Conservation (phyloP, 176 grass and related monocot species). For the Typha latifolia region DNA sequence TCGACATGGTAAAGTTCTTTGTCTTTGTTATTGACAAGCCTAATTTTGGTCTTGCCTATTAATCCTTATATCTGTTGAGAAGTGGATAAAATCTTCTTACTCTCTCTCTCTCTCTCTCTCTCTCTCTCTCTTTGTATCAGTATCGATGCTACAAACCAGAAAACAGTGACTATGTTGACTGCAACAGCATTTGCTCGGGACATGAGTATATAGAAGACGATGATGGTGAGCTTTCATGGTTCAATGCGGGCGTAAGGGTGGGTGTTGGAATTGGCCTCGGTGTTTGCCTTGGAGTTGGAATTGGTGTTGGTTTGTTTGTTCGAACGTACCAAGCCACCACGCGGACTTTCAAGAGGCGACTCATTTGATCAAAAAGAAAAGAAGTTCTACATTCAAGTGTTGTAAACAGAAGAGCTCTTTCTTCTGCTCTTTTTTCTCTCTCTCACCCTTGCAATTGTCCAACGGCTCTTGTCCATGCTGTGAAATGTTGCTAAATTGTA, state of each 20-base stretch:
- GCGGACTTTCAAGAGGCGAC: constrained; percentile 47
- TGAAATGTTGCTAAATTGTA: too few species aligned
- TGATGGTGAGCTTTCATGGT: constrained; percentile 92
- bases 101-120: background rate
- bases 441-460: too few species aligned
- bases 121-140: constrained; percentile 18
- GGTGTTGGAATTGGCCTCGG: constrained; percentile 83
- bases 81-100: too few species aligned
- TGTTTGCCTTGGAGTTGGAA: constrained; percentile 78
- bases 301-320: constrained; percentile 73
- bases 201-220: constrained; percentile 64
- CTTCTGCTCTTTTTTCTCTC: too few species aligned
- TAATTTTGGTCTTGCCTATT: too few species aligned
- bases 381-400: too few species aligned
- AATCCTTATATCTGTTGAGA: too few species aligned
- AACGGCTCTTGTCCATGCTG: too few species aligned
- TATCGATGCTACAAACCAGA: constrained; percentile 40
- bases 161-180: constrained; percentile 42
- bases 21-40: too few species aligned
- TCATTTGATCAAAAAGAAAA: constrained; percentile 17
- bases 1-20: too few species aligned
- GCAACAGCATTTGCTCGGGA: constrained; percentile 41
- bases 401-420: too few species aligned
- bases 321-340: constrained; percentile 76
- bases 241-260: constrained; percentile 83